Evolutionary conservation across 2,329 filamentous ascomycete genomes (phyloP), one percentile per base, ranked within the genome.

Genomic region (Geoglossum cookeanum): DNA sequence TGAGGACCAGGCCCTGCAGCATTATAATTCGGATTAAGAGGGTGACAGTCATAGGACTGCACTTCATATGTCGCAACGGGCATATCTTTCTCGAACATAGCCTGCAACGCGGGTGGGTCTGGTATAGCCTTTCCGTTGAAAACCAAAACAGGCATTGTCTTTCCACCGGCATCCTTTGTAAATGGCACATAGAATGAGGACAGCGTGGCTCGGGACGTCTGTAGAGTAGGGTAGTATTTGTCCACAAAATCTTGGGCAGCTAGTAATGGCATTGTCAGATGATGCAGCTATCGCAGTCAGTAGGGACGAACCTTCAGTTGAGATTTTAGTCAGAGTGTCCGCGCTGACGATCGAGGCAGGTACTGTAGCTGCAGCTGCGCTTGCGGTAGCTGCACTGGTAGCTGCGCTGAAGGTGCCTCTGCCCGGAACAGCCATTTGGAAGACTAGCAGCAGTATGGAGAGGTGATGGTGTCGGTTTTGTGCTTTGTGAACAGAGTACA

Each of bases 21-120:
- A 62, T 81, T 86, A 58, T 44, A 35, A 51, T 78, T 76, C 9
- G 79, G 76, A 70, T 91, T 92, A 64, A 91, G 72, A 52, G 89
- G 79, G 62, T 94, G 87, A 58, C 81, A 82, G 69, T 94, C 86
- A 63, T 84, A 80, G 13, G 80, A 81, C 65, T 87, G 82, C 57
- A 88, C 75, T 58, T 91, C 85, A 70, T 87, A 92, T 62, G 75
- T 82, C 70, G 71, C 72, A 63, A 62, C 70, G 49, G 72, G 79
- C 70, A 84, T 78, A 63, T 88, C 80, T 4, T 77, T 76, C 58
- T 81, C 75, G 62, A 89, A 85, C 32, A 88, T 76, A 17, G 76
- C 75, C 63, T 84, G 80, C 64, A 89, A 83, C 49, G 81, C 80
- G 55, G 73, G 71, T 0, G 82, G 83, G 58, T 79, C 76, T 37